phyloP scores from a whole-genome alignment of 2,329 filamentous ascomycete species.

The Cladophialophora chaetospira region DNA sequence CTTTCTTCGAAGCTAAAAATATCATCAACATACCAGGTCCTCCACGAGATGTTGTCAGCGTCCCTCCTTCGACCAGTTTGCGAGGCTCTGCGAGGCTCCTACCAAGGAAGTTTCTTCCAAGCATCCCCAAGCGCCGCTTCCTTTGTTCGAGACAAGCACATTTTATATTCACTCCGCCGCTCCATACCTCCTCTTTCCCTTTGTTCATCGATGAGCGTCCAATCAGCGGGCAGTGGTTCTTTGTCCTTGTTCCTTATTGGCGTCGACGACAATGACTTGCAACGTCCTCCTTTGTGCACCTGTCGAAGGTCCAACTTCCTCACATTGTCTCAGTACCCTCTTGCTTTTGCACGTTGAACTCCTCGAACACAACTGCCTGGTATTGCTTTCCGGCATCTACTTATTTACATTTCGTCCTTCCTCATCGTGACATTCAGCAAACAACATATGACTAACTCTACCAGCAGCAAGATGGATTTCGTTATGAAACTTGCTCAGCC shows the following conservation, averaged over 20 bases:
- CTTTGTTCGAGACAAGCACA: too few relatives aligned
- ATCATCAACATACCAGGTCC: too few relatives aligned
- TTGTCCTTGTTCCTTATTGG: background rate
- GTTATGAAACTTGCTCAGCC: background rate
- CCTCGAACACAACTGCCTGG: background rate
- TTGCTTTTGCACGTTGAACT: background rate
- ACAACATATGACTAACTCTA: too few relatives aligned
- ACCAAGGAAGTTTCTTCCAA: too few relatives aligned
- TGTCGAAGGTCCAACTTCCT: background rate
- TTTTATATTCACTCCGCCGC: too few relatives aligned
- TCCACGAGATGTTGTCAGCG: too few relatives aligned
- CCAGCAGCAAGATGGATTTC: background rate
- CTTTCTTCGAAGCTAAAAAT: too few relatives aligned
- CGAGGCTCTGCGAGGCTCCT: too few relatives aligned
- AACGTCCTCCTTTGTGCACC: background rate
- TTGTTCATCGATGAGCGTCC: background rate
- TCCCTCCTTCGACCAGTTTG: too few relatives aligned
- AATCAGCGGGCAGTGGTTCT: background rate
- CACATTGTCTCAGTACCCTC: background rate
- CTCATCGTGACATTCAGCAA: background rate
- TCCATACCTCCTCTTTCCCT: background rate
- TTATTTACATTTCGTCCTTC: background rate
- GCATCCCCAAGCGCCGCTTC: too few relatives aligned
- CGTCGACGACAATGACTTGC: background rate
- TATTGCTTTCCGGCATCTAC: background rate